Percentiles rank a stretch among this genome's conserved stretches.
These are phyloP conservation scores for Phytophthora fragariaefolia DNA, from an alignment of 352 stramenopile species.

Conservation along the genomic window DNA sequence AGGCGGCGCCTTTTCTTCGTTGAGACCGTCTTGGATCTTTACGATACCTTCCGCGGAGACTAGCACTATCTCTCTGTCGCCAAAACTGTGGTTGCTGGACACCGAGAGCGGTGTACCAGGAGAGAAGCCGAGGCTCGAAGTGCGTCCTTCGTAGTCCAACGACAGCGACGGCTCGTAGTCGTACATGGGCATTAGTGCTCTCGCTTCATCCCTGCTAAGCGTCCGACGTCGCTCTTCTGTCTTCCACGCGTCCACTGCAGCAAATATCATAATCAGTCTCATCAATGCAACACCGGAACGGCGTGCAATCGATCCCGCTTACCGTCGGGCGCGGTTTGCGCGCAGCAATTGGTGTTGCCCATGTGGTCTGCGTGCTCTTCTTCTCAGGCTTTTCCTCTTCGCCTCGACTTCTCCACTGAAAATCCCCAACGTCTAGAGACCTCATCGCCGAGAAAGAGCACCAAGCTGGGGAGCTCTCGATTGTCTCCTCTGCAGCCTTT, in stretches of 20 bases:
- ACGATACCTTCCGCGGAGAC: conserved; percentile 30
- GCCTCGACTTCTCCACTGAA: conserved; percentile 28
- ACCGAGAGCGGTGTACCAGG: conserved; percentile 25
- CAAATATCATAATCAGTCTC: not conserved
- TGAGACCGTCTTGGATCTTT: conserved; percentile 20
- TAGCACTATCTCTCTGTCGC: conserved; percentile 33
- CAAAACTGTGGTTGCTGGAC: conserved; percentile 6
- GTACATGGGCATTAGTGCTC: conserved; percentile 45
- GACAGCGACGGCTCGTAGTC: conserved; percentile 48
- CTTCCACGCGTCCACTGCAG: conserved; percentile 38
- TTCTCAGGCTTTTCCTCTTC: conserved; percentile 20
- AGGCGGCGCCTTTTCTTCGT: conserved; percentile 9
- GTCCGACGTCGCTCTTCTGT: conserved; percentile 21
- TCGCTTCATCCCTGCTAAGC: conserved; percentile 35
- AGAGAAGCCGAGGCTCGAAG: conserved; percentile 25
- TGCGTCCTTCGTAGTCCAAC: conserved; percentile 32
- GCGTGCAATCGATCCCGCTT: not conserved
- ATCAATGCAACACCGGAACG: conserved; percentile 16
- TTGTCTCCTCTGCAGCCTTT: too few species aligned
- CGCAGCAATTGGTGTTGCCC: conserved; percentile 47
- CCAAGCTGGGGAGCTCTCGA: conserved; percentile 12
- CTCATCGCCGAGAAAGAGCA: conserved; percentile 41
- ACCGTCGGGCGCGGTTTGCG: conserved; percentile 42
- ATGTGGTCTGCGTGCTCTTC: conserved; percentile 23
- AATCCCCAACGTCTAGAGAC: not conserved